These are phyloP conservation scores for Apophysomyces trapeziformis DNA, from an alignment of 371 early-diverging fungal species.

Conservation along the genomic window DNA sequence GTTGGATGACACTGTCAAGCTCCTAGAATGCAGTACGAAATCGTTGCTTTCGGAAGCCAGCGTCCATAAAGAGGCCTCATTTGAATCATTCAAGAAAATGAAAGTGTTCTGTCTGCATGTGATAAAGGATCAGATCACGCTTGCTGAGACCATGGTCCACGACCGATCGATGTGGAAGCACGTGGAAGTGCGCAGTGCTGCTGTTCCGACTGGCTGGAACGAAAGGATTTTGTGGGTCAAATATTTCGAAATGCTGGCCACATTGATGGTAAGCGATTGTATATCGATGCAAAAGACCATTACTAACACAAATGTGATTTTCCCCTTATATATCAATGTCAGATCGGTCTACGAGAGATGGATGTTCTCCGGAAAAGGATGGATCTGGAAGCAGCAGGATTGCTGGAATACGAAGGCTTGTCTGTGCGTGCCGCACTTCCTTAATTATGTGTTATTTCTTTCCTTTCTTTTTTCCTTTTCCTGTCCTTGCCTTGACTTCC, in stretches of 20 bases:
- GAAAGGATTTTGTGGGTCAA: not conserved
- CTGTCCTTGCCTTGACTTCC: too few relatives aligned
- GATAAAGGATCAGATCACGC: not conserved
- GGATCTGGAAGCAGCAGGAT: too few relatives aligned
- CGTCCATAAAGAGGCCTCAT: not conserved
- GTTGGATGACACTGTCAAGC: not conserved
- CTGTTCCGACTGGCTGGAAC: not conserved
- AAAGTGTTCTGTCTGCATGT: not conserved
- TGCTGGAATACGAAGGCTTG: too few relatives aligned
- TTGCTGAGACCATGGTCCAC: not conserved
- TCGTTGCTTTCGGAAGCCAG: not conserved
- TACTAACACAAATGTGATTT: too few relatives aligned
- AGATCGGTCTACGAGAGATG: too few relatives aligned
- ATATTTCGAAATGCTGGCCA: not conserved
- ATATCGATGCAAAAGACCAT: too few relatives aligned
- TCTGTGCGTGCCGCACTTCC: too few relatives aligned
- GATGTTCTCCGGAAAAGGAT: too few relatives aligned
- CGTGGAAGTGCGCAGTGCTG: not conserved
- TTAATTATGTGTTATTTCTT: too few relatives aligned
- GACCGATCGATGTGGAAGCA: not conserved
- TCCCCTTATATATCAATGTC: too few relatives aligned
- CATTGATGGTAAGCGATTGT: not conserved
- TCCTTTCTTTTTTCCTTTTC: too few relatives aligned
- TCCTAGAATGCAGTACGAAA: not conserved
- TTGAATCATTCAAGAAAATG: not conserved